A percentile compares a stretch with the other conserved stretches of the same genome.
Conservation (phyloP, 768 basidiomycete genomes). For the Heimioporus sp. region DNA sequence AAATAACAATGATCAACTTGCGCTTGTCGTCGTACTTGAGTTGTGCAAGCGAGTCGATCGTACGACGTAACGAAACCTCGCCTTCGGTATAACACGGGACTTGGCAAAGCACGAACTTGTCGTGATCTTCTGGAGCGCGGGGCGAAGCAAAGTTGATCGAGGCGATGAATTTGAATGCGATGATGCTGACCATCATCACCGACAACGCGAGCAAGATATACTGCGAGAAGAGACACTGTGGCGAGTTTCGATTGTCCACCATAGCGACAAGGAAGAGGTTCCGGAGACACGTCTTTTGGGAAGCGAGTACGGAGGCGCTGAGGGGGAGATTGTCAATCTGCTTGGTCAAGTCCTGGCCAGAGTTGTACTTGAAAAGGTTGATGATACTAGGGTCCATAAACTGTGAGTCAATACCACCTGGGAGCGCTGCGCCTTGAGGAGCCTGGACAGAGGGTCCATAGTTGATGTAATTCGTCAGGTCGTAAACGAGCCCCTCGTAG, state of each 20-base stretch:
- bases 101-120: conserved; percentile 97
- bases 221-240: conserved; percentile 88
- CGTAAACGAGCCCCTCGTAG: conserved; percentile 86
- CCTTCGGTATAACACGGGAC: conserved; percentile 99
- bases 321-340: conserved; percentile 60
- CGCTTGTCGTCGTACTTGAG: conserved; percentile 99
- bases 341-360: conserved; percentile 83
- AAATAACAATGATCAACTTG: conserved; percentile 88
- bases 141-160: conserved; percentile 79
- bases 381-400: conserved; percentile 77
- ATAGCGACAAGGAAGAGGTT: conserved; percentile 92
- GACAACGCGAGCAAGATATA: conserved; percentile 91
- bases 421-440: conserved; percentile 48
- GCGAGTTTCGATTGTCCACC: conserved; percentile 88
- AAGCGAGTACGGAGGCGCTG: conserved; percentile 53
- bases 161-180: conserved; percentile 94
- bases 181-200: conserved; percentile 89
- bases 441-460: conserved; percentile 57
- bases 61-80: conserved; percentile 75
- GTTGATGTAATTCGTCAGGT: conserved; percentile 76
- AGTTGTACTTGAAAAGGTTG: conserved; percentile 69
- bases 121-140: conserved; percentile 89
- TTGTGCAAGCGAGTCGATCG: conserved; percentile 92
- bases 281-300: conserved; percentile 86
- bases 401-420: conserved; percentile 40